These are phyloP conservation scores for Trichoderma sp. DNA, from an alignment of 2,329 filamentous ascomycete genomes.

Conservation along the genomic window DNA sequence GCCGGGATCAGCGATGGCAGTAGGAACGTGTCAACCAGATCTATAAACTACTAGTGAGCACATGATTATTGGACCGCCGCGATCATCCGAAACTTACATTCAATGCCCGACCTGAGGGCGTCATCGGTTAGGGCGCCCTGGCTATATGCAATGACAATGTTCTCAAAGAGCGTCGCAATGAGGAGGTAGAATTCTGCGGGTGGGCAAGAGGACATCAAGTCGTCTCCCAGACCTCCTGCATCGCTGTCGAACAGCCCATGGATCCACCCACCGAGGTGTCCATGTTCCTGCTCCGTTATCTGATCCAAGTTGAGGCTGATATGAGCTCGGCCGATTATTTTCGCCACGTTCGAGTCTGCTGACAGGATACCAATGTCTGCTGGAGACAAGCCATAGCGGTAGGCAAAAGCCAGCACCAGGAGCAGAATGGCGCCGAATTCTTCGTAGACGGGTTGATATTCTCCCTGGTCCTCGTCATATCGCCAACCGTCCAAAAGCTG, in stretches of 20 bases:
- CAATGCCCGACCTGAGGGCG: slow-evolving; percentile 68
- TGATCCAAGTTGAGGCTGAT: slow-evolving; percentile 56
- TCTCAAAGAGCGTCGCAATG: slow-evolving; percentile 72
- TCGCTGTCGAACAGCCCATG: slow-evolving; percentile 74
- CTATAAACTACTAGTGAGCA: slow-evolving; percentile 34
- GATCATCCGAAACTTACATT: slow-evolving; percentile 53
- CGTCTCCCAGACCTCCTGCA: slow-evolving; percentile 69
- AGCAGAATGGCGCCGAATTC: slow-evolving; percentile 78
- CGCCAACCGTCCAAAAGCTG: slow-evolving; percentile 74
- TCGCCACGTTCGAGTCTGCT: slow-evolving; percentile 64
- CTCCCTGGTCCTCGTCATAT: slow-evolving; percentile 78
- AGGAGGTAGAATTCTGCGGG: slow-evolving; percentile 80
- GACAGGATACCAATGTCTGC: slow-evolving; percentile 61
- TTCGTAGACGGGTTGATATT: slow-evolving; percentile 82
- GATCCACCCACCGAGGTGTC: slow-evolving; percentile 70
- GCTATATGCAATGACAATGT: slow-evolving; percentile 69
- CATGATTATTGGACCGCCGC: background rate
- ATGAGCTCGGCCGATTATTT: slow-evolving; percentile 59
- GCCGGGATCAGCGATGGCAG: slow-evolving; percentile 75
- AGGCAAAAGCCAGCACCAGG: slow-evolving; percentile 68
- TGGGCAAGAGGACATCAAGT: slow-evolving; percentile 76
- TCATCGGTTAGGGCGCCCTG: slow-evolving; percentile 64
- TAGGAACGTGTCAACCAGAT: slow-evolving; percentile 75
- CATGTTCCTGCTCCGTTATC: slow-evolving; percentile 61
- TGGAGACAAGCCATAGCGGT: slow-evolving; percentile 66